Base-by-base conservation (phyloP, 2,329 filamentous ascomycete species). In the Neonectria neomacrospora region DNA sequence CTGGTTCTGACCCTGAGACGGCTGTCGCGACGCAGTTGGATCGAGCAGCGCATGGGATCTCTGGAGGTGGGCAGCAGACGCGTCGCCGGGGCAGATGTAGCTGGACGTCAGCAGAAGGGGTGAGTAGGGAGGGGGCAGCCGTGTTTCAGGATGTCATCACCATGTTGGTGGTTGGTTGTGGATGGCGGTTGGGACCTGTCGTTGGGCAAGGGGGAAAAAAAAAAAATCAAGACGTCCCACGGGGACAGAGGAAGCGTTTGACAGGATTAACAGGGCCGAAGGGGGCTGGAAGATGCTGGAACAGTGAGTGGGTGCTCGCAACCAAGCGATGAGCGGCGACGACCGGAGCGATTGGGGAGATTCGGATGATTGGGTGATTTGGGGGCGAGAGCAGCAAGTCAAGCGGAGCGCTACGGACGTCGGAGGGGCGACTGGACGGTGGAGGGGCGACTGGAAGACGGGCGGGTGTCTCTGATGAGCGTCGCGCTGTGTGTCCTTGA, bases 131-230 rank as follows among this genome's bases (percentile, higher is more conserved):
- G 68, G 69, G 68, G 67, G 70, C 51, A 69, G 62, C 61, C 64
- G 63, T 74, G 71, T 73, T 74, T 73, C 71, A 73, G 71, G 67
- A 67, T 71, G 60, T 56, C 50, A 47, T 60, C 54, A 42, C 64
- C 60, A 37, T 62, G 61, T 54, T 66, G 67, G 67, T 72, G 68
- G 71, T 67, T 65, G 69, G 65, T 39, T 61, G 60, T 30, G 58
- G 58, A 63, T 54, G 64, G 64, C 68, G 61, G 67, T 69, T 71
- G 68, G 70, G 63, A 54, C 52, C n/a, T 39, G 22, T 51, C 7
- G 22, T n/a, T 39, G 18, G 22, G 22, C 20, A 34, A 50, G 54
- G 48, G 34, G 55, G 37, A 37, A 39, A 47, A 42, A 37, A 39
- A 47, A 34, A n/a, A 56, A 53, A 57, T 58, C 41, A 26, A 66